phyloP scores from a whole-genome alignment of 2,329 filamentous ascomycete genomes.

The Fonsecaea nubica region DNA sequence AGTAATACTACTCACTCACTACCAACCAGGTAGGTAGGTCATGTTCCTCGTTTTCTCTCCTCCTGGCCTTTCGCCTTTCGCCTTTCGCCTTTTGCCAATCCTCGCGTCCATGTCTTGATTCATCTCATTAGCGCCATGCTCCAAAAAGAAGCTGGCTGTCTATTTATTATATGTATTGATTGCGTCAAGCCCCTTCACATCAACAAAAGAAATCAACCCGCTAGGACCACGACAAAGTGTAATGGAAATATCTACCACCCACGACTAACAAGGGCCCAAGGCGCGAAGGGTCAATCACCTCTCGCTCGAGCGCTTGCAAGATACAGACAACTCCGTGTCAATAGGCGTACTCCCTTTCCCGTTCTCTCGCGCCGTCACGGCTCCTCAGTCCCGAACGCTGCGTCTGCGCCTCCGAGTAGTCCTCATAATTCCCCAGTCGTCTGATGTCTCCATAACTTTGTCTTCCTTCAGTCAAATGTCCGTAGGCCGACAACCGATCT shows the following conservation, averaged over 20 bases:
- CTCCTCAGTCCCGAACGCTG: slow-evolving; percentile 19
- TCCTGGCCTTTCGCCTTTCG: neutral
- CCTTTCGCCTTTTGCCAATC: too few species aligned
- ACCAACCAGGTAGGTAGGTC: too few species aligned
- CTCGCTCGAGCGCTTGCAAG: neutral
- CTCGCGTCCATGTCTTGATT: slow-evolving; percentile 5
- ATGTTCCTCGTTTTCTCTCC: neutral
- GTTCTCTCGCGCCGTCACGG: slow-evolving; percentile 14
- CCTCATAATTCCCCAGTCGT: slow-evolving; percentile 32
- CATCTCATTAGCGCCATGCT: slow-evolving; percentile 9
- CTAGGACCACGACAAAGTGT: neutral
- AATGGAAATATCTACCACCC: neutral
- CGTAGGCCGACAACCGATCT: slow-evolving; percentile 28
- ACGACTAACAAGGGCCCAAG: neutral
- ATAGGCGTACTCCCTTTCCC: slow-evolving; percentile 34
- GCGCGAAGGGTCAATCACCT: neutral
- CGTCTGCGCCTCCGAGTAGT: slow-evolving; percentile 30
- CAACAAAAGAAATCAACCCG: neutral
- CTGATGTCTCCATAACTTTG: slow-evolving; percentile 36
- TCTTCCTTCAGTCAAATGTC: slow-evolving; percentile 26
- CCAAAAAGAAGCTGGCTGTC: neutral
- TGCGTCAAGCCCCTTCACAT: neutral
- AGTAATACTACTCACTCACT: too few species aligned
- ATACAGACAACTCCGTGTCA: slow-evolving; percentile 1
- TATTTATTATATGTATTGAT: neutral